Evolutionary conservation across 2,329 filamentous ascomycete species (phyloP).

Genomic region (Fusarium sp.): DNA sequence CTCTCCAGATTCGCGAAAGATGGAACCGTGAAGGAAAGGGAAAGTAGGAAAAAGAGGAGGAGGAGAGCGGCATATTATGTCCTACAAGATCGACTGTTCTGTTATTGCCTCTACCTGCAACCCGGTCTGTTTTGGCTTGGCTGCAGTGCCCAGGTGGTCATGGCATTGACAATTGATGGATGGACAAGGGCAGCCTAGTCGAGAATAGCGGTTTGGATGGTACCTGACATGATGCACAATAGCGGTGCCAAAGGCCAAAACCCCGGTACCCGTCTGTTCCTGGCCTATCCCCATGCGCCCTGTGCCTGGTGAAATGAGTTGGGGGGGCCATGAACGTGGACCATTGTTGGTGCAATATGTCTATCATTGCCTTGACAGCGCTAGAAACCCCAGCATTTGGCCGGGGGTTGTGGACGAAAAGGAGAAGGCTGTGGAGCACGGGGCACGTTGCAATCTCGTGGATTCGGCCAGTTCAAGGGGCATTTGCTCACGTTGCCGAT

Average conservation of each 20-base stretch:
- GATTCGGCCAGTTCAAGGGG: slow-evolving; percentile 36
- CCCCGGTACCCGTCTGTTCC: slow-evolving; percentile 38
- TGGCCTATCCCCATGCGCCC: slow-evolving; percentile 18
- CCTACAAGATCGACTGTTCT: slow-evolving; percentile 20
- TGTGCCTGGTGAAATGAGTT: slow-evolving; percentile 39
- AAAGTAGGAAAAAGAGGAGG: slow-evolving; percentile 51
- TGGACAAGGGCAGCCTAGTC: slow-evolving; percentile 25
- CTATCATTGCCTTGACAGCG: slow-evolving; percentile 38
- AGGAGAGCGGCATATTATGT: slow-evolving; percentile 49
- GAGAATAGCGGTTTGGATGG: slow-evolving; percentile 38
- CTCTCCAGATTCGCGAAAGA: slow-evolving; percentile 66
- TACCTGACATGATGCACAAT: slow-evolving; percentile 37
- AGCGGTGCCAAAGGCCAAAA: slow-evolving; percentile 28
- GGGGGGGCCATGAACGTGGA: slow-evolving; percentile 41
- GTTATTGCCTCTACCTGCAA: slow-evolving; percentile 46
- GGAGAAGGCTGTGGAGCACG: slow-evolving; percentile 47
- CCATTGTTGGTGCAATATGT: slow-evolving; percentile 47
- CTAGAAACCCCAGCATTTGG: slow-evolving; percentile 23
- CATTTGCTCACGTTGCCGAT: not conserved
- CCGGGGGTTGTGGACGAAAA: slow-evolving; percentile 39
- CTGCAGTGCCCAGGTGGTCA: slow-evolving; percentile 38
- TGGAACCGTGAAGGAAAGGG: slow-evolving; percentile 57
- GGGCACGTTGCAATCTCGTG: slow-evolving; percentile 47
- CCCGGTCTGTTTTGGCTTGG: slow-evolving; percentile 37
- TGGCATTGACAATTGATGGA: slow-evolving; percentile 32